phyloP scores from a whole-genome alignment of 2,329 filamentous ascomycete genomes.

The Periconia sp. region DNA sequence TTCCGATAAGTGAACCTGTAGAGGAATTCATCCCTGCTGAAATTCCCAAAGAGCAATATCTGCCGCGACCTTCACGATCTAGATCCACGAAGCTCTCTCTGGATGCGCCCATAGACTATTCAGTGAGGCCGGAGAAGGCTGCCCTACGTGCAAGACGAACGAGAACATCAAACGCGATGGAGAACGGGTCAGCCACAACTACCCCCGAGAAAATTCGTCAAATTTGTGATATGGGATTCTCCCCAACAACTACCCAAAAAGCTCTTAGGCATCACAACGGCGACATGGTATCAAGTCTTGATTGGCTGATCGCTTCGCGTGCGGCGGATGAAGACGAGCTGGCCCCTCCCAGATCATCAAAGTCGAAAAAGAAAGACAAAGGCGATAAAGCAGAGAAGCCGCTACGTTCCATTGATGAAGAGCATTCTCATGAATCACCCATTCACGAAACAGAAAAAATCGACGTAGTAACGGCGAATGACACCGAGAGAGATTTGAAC shows the following conservation, averaged over 20 bases:
- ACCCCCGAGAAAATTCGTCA: slow-evolving; percentile 34
- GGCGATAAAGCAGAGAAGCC: neutral
- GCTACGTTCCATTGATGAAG: neutral
- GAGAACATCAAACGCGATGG: slow-evolving; percentile 20
- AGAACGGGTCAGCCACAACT: slow-evolving; percentile 1
- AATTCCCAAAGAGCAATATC: slow-evolving; percentile 37
- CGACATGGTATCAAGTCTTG: slow-evolving; percentile 31
- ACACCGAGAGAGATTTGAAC: neutral
- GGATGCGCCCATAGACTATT: slow-evolving; percentile 31
- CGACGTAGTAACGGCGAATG: neutral
- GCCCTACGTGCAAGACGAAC: slow-evolving; percentile 23
- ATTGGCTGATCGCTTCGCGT: slow-evolving; percentile 34
- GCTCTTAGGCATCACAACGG: slow-evolving; percentile 29
- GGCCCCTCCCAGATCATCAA: slow-evolving; percentile 18
- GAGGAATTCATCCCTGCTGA: slow-evolving; percentile 27
- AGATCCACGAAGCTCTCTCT: slow-evolving; percentile 28
- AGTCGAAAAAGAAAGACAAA: slow-evolving; percentile 5
- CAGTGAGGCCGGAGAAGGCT: slow-evolving; percentile 29
- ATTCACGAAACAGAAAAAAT: neutral
- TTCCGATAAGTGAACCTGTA: slow-evolving; percentile 17
- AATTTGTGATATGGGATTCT: slow-evolving; percentile 42
- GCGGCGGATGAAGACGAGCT: slow-evolving; percentile 31
- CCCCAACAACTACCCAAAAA: slow-evolving; percentile 28
- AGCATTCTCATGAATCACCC: neutral
- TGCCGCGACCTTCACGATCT: slow-evolving; percentile 40